A percentile compares a stretch with the other conserved stretches of the same genome.
Evolutionary conservation across 192 early-diverging fungal genomes (phyloP).

Genomic region (Jimgerdemannia lactiflua): DNA sequence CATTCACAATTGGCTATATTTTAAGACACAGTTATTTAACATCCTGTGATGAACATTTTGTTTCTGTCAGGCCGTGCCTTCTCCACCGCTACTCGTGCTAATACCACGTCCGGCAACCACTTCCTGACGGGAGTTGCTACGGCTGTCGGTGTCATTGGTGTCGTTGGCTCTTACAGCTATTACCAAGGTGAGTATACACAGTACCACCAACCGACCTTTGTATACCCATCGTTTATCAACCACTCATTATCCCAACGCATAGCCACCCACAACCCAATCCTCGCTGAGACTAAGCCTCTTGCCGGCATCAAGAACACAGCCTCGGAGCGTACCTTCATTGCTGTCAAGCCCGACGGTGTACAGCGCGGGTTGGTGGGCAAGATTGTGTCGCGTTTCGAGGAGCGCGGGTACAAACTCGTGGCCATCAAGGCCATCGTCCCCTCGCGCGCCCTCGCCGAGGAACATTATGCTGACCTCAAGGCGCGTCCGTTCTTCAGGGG

Average conservation of each 20-base stretch:
- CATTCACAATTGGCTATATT: not conserved
- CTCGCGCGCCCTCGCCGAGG: slow-evolving; percentile 62
- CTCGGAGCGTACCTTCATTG: slow-evolving; percentile 63
- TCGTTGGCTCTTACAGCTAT: slow-evolving; percentile 20
- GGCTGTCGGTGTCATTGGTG: slow-evolving; percentile 24
- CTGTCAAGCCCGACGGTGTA: slow-evolving; percentile 77
- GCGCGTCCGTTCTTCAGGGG: slow-evolving; percentile 86
- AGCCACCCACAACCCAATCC: slow-evolving; percentile 24
- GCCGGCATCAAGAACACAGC: slow-evolving; percentile 52
- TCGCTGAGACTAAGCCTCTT: slow-evolving; percentile 30
- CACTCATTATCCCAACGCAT: slow-evolving; percentile 2
- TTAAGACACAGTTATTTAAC: not conserved
- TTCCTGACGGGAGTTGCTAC: slow-evolving; percentile 9
- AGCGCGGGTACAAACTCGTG: slow-evolving; percentile 88
- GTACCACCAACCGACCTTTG: not conserved
- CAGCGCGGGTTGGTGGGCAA: slow-evolving; percentile 87
- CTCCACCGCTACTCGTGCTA: slow-evolving; percentile 25
- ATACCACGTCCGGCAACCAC: slow-evolving; percentile 17
- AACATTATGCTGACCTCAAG: slow-evolving; percentile 87
- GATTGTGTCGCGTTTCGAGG: slow-evolving; percentile 85
- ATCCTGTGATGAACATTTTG: not conserved
- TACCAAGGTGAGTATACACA: slow-evolving; percentile 10
- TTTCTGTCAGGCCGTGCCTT: slow-evolving; percentile 25
- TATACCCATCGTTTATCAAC: not conserved
- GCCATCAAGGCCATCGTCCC: slow-evolving; percentile 77